A percentile compares a stretch with the other conserved stretches of the same genome.
phyloP scores from a whole-genome alignment of 1,284 basidiomycete genomes.

The Tremellales sp. region DNA sequence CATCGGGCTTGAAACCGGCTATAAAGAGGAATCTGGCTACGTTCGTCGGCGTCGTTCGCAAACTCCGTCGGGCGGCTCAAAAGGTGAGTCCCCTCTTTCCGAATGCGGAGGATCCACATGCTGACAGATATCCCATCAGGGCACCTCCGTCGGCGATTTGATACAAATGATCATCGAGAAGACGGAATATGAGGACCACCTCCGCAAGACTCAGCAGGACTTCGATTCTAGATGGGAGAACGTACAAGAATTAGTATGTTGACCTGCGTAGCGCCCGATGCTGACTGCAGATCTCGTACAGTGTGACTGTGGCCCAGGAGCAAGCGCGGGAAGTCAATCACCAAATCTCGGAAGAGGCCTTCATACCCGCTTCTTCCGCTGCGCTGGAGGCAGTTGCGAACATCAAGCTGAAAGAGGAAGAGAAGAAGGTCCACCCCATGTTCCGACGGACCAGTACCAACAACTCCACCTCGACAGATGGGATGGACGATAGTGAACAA shows the following conservation, averaged over 20 bases:
- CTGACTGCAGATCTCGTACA: conserved; percentile 42
- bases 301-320: conserved; percentile 42
- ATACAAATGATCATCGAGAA: conserved; percentile 60
- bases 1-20: conserved; percentile 61
- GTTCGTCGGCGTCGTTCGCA: conserved; percentile 60
- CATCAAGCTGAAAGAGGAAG: conserved; percentile 3
- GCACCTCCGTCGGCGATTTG: conserved; percentile 61
- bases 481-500: background rate
- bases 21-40: conserved; percentile 60
- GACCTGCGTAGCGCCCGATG: background rate
- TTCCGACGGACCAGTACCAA: conserved; percentile 18
- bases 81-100: conserved; percentile 50
- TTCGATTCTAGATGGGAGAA: conserved; percentile 79
- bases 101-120: background rate
- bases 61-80: conserved; percentile 57
- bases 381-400: conserved; percentile 22
- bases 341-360: conserved; percentile 13
- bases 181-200: conserved; percentile 64
- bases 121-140: conserved; percentile 51
- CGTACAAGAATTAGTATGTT: conserved; percentile 70
- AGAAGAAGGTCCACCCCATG: conserved; percentile 28
- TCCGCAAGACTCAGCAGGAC: conserved; percentile 67
- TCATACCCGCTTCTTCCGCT: conserved; percentile 26
- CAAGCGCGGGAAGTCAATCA: conserved; percentile 23
- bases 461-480: background rate